Percentiles rank a stretch among this genome's conserved stretches.
phyloP scores from a whole-genome alignment of 2,329 filamentous ascomycete genomes.

The Microsporum audouinii region DNA sequence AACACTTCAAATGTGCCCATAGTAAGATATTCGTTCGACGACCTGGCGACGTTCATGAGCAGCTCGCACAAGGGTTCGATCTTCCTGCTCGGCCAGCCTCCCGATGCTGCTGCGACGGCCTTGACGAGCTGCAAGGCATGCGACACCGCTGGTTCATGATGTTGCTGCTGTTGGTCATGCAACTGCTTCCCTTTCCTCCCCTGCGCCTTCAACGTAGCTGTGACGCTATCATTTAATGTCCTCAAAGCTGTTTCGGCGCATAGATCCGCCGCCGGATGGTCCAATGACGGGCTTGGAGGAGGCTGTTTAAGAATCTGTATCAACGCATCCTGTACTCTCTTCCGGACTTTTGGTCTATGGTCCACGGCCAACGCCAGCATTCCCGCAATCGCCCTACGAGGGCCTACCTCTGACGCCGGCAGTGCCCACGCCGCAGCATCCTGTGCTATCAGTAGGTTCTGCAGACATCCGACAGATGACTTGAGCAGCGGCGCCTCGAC shows the following conservation, averaged over 20 bases:
- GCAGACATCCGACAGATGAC: conserved; percentile 83
- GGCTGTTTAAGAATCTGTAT: conserved; percentile 71
- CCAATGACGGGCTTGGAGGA: conserved; percentile 80
- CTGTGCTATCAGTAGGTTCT: conserved; percentile 82
- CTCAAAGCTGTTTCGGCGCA: conserved; percentile 83
- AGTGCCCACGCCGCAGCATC: conserved; percentile 81
- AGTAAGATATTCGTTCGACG: conserved; percentile 88
- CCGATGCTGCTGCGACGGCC: conserved; percentile 72
- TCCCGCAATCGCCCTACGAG: conserved; percentile 74
- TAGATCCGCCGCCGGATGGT: conserved; percentile 92
- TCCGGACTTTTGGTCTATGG: conserved; percentile 82
- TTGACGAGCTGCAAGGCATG: conserved; percentile 89
- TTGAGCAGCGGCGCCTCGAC: conserved; percentile 78
- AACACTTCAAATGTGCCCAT: conserved; percentile 97
- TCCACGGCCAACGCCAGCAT: conserved; percentile 77
- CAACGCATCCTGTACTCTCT: conserved; percentile 81
- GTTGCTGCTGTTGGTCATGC: conserved; percentile 36
- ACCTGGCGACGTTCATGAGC: conserved; percentile 75
- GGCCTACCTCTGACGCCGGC: conserved; percentile 69
- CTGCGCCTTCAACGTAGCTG: conserved; percentile 56
- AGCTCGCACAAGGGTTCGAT: conserved; percentile 87
- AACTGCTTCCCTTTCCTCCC: conserved; percentile 51
- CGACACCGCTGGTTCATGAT: conserved; percentile 72
- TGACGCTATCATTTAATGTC: conserved; percentile 61
- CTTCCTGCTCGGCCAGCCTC: conserved; percentile 93